Evolutionary conservation across 2,329 filamentous ascomycete genomes (phyloP).

Genomic region (Thelonectria rubi): DNA sequence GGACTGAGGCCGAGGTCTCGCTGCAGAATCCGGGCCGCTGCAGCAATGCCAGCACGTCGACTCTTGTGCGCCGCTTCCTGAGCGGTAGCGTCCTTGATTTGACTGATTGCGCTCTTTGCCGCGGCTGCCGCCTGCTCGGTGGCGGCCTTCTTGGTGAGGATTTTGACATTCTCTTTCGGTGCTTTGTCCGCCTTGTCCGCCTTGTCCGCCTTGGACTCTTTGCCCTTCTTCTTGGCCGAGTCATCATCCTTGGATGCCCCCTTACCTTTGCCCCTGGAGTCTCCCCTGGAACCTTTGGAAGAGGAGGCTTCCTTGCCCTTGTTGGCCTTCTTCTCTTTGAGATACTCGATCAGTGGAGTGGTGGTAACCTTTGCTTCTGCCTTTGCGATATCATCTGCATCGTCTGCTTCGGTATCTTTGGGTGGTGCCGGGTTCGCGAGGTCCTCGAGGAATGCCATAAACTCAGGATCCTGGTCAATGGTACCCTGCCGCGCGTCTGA

Average conservation of each 20-base stretch:
- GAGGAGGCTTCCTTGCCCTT: constrained; percentile 64
- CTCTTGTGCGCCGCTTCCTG: constrained; percentile 59
- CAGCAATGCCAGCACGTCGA: constrained; percentile 67
- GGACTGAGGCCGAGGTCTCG: constrained; percentile 72
- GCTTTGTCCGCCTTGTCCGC: constrained; percentile 52
- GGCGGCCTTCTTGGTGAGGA: constrained; percentile 67
- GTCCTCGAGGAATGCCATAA: constrained; percentile 89
- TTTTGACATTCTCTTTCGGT: constrained; percentile 68
- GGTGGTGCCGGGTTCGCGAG: constrained; percentile 74
- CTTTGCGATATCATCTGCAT: constrained; percentile 54
- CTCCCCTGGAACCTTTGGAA: constrained; percentile 62
- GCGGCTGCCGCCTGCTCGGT: constrained; percentile 59
- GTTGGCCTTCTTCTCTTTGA: constrained; percentile 91
- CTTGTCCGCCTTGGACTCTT: constrained; percentile 67
- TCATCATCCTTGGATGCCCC: constrained; percentile 57
- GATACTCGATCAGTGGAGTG: constrained; percentile 88
- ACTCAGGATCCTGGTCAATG: constrained; percentile 96
- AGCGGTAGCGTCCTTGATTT: constrained; percentile 43
- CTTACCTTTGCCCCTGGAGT: constrained; percentile 63
- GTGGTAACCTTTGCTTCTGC: constrained; percentile 73
- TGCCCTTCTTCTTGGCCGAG: constrained; percentile 68
- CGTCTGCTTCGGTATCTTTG: constrained; percentile 57
- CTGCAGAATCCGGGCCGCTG: constrained; percentile 71
- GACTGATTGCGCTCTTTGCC: constrained; percentile 53
- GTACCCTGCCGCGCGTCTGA: constrained; percentile 89